Evolutionary conservation across 352 stramenopile genomes (phyloP).

Genomic region (Phytophthora podocarpi): DNA sequence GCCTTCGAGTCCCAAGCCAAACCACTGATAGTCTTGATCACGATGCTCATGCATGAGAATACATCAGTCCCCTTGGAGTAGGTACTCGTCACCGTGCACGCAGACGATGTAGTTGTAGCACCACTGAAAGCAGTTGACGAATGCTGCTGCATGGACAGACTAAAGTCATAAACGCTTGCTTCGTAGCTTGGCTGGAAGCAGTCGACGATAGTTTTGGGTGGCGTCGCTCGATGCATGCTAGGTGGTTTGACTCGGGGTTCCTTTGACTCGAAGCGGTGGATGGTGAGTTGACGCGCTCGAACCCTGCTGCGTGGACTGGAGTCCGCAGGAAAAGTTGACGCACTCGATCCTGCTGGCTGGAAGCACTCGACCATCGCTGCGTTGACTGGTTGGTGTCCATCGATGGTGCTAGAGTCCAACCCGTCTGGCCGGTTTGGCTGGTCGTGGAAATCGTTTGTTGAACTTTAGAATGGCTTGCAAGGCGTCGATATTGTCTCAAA

Average conservation of each 20-base stretch:
- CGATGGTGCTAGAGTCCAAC: conserved; percentile 8
- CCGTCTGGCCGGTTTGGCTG: conserved; percentile 11
- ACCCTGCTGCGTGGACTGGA: no score
- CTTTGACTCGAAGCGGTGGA: no score
- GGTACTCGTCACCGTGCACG: conserved; percentile 26
- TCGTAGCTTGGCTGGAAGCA: no score
- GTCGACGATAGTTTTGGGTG: no score
- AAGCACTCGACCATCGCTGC: background rate
- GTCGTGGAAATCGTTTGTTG: no score
- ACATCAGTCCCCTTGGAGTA: conserved; percentile 39
- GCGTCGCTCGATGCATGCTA: no score
- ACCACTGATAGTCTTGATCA: conserved; percentile 33
- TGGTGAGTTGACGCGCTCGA: no score
- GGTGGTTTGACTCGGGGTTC: no score
- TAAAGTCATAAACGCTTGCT: no score
- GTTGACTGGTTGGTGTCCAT: background rate
- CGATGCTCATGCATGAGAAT: conserved; percentile 35
- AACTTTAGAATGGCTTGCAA: no score
- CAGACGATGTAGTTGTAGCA: conserved; percentile 7
- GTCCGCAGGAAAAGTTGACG: no score
- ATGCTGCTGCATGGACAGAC: conserved; percentile 21
- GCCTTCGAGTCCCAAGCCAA: conserved; percentile 30
- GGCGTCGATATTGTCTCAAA: no score
- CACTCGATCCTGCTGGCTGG: conserved; percentile 1
- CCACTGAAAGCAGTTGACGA: conserved; percentile 24